Evolutionary conservation across 2,329 filamentous ascomycete genomes (phyloP).

Genomic region (Phymatotrichopsis omnivora): DNA sequence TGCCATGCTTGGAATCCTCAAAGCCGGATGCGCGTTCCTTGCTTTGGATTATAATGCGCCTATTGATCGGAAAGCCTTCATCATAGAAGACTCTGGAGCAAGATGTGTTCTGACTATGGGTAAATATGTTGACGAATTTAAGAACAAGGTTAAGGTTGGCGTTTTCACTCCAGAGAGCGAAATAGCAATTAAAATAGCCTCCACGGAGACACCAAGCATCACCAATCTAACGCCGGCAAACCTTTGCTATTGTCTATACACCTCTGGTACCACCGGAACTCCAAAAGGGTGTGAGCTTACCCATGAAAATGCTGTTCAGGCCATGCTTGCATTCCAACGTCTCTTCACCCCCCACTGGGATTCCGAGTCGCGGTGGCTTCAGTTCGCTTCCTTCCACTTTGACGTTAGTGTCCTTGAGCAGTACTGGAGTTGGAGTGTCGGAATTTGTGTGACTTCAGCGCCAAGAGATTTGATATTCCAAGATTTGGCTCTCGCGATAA

Average conservation of each 20-base stretch:
- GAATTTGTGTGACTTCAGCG: constrained; percentile 72
- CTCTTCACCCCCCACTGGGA: constrained; percentile 71
- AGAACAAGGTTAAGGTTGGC: constrained; percentile 33
- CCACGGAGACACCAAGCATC: constrained; percentile 29
- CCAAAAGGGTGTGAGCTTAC: constrained; percentile 84
- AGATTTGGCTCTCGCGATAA: constrained; percentile 65
- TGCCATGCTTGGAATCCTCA: constrained; percentile 69
- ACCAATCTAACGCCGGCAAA: constrained; percentile 40
- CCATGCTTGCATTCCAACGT: constrained; percentile 73
- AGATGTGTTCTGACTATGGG: constrained; percentile 51
- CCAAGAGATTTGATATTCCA: constrained; percentile 77
- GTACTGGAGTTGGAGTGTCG: constrained; percentile 91
- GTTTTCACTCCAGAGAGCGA: constrained; percentile 41
- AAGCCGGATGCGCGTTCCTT: constrained; percentile 70
- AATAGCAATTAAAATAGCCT: constrained; percentile 34
- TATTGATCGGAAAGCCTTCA: constrained; percentile 62
- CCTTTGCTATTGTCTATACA: constrained; percentile 76
- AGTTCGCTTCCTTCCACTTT: constrained; percentile 91
- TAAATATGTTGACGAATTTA: constrained; percentile 37
- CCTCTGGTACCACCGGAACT: constrained; percentile 70
- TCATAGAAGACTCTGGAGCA: constrained; percentile 61
- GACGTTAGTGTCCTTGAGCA: constrained; percentile 90
- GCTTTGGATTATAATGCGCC: constrained; percentile 70
- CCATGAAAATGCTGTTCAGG: constrained; percentile 79
- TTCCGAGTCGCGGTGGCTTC: constrained; percentile 65